A percentile compares a stretch with the other conserved stretches of the same genome.
Conservation (phyloP, 148 eudicot genomes). For the Cornus kousa region DNA sequence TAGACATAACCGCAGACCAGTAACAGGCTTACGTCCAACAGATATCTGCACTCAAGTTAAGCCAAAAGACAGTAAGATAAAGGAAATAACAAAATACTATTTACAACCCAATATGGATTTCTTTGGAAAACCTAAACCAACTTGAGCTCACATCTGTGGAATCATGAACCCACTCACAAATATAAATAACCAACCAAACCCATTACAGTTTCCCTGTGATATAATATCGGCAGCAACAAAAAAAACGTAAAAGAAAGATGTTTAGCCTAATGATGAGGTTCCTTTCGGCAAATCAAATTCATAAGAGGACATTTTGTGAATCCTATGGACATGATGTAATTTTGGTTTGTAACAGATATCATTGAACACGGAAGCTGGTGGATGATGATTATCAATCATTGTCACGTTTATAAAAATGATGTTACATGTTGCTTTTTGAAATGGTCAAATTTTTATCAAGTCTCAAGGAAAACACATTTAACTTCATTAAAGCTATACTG, state of each 20-base stretch:
- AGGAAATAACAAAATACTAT: background rate
- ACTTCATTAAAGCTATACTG: background rate
- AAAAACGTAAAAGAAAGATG: background rate
- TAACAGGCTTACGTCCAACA: conserved; percentile 95
- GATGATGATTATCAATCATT: conserved; percentile 4
- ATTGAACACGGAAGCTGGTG: background rate
- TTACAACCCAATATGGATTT: background rate
- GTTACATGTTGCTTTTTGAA: background rate
- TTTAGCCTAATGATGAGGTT: background rate
- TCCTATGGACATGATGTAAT: background rate
- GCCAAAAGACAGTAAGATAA: background rate
- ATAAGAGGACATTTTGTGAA: background rate
- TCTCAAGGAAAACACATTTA: background rate
- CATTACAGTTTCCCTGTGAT: background rate
- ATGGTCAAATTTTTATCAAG: background rate
- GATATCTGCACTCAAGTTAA: conserved; percentile 52
- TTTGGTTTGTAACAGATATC: background rate
- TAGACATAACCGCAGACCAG: conserved; percentile 70
- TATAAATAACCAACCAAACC: background rate
- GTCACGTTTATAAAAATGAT: background rate
- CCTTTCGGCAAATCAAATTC: background rate
- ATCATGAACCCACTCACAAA: background rate
- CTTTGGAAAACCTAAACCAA: background rate
- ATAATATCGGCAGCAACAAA: background rate
- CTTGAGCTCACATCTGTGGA: background rate